A percentile compares a stretch with the other conserved stretches of the same genome.
These are phyloP conservation scores for Xenosphaeropsis pyriputrescens DNA, from an alignment of 2,329 filamentous ascomycete genomes.

Conservation along the genomic window DNA sequence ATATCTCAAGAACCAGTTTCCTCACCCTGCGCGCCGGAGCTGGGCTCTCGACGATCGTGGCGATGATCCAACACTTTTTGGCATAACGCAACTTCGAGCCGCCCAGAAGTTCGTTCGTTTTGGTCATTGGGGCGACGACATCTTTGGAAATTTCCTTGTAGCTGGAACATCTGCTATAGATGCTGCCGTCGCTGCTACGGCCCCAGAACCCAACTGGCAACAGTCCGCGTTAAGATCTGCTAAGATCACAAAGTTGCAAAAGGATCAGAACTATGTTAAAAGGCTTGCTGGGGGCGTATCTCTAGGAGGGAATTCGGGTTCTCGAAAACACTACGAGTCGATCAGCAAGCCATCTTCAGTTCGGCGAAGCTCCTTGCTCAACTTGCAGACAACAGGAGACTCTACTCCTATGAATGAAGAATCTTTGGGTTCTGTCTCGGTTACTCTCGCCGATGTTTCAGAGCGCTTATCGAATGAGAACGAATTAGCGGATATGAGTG, in stretches of 20 bases:
- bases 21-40: constrained; percentile 36
- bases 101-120: constrained; percentile 37
- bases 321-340: neutral
- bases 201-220: constrained; percentile 1
- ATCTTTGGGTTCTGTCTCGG: too few species aligned
- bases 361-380: too few species aligned
- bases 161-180: constrained; percentile 16
- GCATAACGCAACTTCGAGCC: constrained; percentile 33
- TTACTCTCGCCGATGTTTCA: too few species aligned
- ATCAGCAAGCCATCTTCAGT: too few species aligned
- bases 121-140: constrained; percentile 8
- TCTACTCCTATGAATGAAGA: too few species aligned
- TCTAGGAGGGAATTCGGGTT: neutral
- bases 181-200: constrained; percentile 7
- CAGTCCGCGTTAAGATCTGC: neutral
- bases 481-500: too few species aligned
- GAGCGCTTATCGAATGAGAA: too few species aligned
- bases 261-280: neutral
- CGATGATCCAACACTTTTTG: constrained; percentile 33
- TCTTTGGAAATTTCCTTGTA: constrained; percentile 5
- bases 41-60: constrained; percentile 51
- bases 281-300: neutral
- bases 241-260: neutral
- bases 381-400: too few species aligned
- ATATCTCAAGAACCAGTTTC: constrained; percentile 48